Conservation (phyloP, 2,329 filamentous ascomycete genomes). For the Sclerotinia minor region DNA sequence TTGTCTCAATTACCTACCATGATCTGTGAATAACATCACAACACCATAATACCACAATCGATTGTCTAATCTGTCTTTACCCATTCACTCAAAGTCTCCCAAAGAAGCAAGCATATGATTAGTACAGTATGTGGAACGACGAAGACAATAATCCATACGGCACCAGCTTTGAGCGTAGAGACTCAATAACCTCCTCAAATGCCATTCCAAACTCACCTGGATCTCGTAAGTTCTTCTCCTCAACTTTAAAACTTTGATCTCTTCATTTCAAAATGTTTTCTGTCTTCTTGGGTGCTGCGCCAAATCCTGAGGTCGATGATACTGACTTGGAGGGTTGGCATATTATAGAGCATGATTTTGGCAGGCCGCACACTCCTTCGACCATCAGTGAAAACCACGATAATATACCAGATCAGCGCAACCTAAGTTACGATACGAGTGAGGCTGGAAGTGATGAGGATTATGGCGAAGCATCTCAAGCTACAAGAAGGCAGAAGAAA, state of each 20-base stretch:
- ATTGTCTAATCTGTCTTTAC: not conserved
- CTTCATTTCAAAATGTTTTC: constrained; percentile 41
- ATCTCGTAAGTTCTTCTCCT: constrained; percentile 49
- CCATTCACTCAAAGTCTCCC: constrained; percentile 27
- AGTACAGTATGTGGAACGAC: constrained; percentile 87
- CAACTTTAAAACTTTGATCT: constrained; percentile 19
- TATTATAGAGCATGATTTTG: constrained; percentile 56
- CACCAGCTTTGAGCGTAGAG: constrained; percentile 81
- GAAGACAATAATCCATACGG: constrained; percentile 98
- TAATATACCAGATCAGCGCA: constrained; percentile 28
- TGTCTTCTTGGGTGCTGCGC: constrained; percentile 42
- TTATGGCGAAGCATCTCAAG: constrained; percentile 44
- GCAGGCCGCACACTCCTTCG: constrained; percentile 48
- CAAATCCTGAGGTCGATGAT: constrained; percentile 41
- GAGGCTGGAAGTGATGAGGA: constrained; percentile 54
- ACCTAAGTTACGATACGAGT: constrained; percentile 42
- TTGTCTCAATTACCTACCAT: constrained; percentile 1
- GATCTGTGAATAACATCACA: not conserved
- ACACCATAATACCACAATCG: not conserved
- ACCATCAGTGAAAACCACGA: constrained; percentile 64
- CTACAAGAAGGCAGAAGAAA: constrained; percentile 65
- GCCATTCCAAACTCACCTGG: constrained; percentile 64
- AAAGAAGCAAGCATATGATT: constrained; percentile 57
- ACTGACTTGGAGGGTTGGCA: constrained; percentile 49
- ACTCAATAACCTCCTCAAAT: constrained; percentile 71